Evolutionary conservation across 805 yeast genomes (phyloP).

Genomic region (Nakazawaea wyomingensis): DNA sequence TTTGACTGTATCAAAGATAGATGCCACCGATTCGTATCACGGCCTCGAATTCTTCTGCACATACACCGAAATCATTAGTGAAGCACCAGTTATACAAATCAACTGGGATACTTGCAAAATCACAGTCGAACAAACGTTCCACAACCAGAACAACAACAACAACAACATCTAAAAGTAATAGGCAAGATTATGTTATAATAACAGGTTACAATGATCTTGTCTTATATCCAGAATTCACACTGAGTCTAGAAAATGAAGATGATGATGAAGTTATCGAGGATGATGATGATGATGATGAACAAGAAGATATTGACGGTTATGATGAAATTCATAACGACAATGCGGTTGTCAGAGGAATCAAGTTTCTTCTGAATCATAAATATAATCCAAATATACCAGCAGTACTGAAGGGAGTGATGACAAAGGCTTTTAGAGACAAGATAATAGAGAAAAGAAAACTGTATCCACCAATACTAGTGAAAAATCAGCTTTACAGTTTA

Average conservation of each 20-base stretch:
- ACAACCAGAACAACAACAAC: background rate
- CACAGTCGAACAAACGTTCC: background rate
- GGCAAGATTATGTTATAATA: background rate
- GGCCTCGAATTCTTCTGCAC: constrained; percentile 9
- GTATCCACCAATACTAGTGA: constrained; percentile 34
- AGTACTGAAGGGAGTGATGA: constrained; percentile 20
- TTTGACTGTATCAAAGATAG: background rate
- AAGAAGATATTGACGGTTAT: background rate
- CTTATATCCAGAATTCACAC: constrained; percentile 3
- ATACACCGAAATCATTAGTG: constrained; percentile 11
- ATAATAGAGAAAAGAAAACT: constrained; percentile 16
- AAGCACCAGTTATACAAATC: constrained; percentile 8
- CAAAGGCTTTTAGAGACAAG: constrained; percentile 17
- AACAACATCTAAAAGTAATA: background rate
- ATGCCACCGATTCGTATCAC: constrained; percentile 12
- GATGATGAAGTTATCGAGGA: constrained; percentile 3
- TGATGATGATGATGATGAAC: constrained; percentile 4
- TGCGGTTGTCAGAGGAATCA: constrained; percentile 16
- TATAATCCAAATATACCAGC: constrained; percentile 18
- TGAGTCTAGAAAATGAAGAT: background rate
- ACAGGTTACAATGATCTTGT: constrained; percentile 8
- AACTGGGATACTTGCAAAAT: constrained; percentile 1
- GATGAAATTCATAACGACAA: background rate
- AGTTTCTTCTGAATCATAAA: constrained; percentile 16
- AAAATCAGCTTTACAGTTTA: constrained; percentile 44